A percentile compares a stretch with the other conserved stretches of the same genome.
Evolutionary conservation across 2,329 filamentous ascomycete species (phyloP).

Genomic region (Dothistroma pini): DNA sequence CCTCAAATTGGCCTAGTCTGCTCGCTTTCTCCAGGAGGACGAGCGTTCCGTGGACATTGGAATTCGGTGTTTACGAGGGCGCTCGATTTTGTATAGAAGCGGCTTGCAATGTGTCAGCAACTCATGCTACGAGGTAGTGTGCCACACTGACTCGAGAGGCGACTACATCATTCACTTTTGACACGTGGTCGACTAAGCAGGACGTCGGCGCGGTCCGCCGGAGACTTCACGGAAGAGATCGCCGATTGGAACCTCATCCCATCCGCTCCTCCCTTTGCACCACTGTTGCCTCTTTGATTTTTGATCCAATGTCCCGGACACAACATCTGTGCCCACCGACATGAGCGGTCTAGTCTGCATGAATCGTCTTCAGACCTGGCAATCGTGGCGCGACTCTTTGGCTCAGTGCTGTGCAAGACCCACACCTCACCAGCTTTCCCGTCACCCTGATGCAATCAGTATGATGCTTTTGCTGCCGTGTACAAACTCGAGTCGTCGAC

Average conservation of each 20-base stretch:
- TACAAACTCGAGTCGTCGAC: neutral
- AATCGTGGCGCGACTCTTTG: conserved; percentile 2
- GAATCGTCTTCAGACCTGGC: neutral
- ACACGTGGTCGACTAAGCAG: neutral
- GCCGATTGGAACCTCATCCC: neutral
- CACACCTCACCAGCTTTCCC: conserved; percentile 7
- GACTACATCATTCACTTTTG: neutral
- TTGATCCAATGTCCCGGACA: neutral
- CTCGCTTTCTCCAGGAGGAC: conserved; percentile 20
- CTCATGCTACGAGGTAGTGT: too few relatives aligned
- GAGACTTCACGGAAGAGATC: neutral
- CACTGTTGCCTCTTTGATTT: neutral
- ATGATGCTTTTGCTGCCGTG: neutral
- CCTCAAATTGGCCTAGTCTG: conserved; percentile 12
- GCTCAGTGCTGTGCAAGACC: neutral
- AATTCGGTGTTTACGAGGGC: too few relatives aligned
- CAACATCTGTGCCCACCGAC: neutral
- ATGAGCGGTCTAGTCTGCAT: neutral
- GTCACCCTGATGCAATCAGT: conserved; percentile 9
- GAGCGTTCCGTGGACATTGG: conserved; percentile 21
- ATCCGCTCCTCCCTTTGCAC: neutral
- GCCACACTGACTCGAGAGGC: neutral
- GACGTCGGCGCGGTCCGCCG: neutral
- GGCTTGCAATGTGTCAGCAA: too few relatives aligned
- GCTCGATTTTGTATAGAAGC: too few relatives aligned